These are phyloP conservation scores for Pilatotrama ljubarskyi DNA, from an alignment of 768 basidiomycete genomes.

Conservation along the genomic window DNA sequence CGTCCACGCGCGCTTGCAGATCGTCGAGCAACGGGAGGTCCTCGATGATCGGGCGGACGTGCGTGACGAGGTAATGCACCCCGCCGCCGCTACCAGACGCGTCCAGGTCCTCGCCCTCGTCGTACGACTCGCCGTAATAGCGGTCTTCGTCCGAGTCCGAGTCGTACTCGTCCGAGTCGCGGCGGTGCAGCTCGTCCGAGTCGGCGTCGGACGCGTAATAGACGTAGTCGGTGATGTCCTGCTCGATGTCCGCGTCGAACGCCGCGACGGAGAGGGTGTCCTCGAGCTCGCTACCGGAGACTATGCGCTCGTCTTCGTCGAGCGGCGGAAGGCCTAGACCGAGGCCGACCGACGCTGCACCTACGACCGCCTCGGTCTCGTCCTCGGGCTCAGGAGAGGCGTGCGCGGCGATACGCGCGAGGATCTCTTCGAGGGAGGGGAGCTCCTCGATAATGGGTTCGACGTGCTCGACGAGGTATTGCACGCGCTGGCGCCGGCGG, in stretches of 20 bases:
- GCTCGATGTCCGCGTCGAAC: not conserved
- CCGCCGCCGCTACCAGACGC: not conserved
- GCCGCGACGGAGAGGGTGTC: not conserved
- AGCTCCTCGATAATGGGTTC: not conserved
- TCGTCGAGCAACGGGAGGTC: not conserved
- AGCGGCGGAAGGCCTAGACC: not conserved
- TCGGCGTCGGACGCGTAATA: not conserved
- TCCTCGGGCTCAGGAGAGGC: not conserved
- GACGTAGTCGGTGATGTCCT: not conserved
- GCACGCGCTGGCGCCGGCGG: not conserved
- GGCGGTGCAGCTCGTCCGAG: not conserved
- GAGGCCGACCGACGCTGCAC: not conserved
- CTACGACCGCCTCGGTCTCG: not conserved
- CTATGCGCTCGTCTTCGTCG: no score
- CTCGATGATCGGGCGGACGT: not conserved
- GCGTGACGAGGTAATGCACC: not conserved
- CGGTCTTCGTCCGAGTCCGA: not conserved
- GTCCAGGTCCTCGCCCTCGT: not conserved
- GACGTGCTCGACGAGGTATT: not conserved
- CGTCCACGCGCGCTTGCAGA: not conserved
- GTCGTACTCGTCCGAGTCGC: not conserved
- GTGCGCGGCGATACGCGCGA: not conserved
- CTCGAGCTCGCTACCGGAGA: not conserved
- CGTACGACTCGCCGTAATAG: not conserved
- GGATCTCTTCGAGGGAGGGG: not conserved